phyloP scores from a whole-genome alignment of 1,284 basidiomycete genomes.

The Ceratobasidium sp. region DNA sequence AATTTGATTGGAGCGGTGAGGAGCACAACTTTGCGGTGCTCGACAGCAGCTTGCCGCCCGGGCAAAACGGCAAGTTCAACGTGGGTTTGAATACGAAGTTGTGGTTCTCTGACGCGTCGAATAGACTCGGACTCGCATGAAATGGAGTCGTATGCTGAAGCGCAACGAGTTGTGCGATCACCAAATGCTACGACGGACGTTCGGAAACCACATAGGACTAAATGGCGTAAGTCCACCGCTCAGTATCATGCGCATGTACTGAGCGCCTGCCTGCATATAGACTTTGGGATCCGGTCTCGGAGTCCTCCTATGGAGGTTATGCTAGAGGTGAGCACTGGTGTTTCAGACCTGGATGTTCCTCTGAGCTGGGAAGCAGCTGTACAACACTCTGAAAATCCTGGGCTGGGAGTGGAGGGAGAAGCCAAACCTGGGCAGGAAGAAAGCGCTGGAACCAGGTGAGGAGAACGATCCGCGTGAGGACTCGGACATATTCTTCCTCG shows the following conservation, averaged over 20 bases:
- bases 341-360: constrained; percentile 1
- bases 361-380: constrained; percentile 58
- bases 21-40: constrained; percentile 78
- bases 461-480: constrained; percentile 59
- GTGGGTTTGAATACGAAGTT: background rate
- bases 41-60: constrained; percentile 81
- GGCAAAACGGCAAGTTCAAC: constrained; percentile 24
- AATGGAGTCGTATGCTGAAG: constrained; percentile 64
- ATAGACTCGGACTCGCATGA: constrained; percentile 55
- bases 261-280: constrained; percentile 74
- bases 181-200: constrained; percentile 65
- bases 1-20: constrained; percentile 60
- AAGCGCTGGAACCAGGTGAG: constrained; percentile 54
- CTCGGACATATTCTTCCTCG: constrained; percentile 89
- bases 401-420: constrained; percentile 98
- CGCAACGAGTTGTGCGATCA: constrained; percentile 53
- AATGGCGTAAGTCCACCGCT: constrained; percentile 31
- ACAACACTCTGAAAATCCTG: constrained; percentile 87
- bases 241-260: background rate
- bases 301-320: constrained; percentile 99
- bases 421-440: constrained; percentile 45
- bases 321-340: constrained; percentile 76
- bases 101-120: background rate
- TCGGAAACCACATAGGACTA: constrained; percentile 31
- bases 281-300: constrained; percentile 95